Evolutionary conservation across 371 early-diverging fungal genomes (phyloP).

Genomic region (Mucor racemosus): DNA sequence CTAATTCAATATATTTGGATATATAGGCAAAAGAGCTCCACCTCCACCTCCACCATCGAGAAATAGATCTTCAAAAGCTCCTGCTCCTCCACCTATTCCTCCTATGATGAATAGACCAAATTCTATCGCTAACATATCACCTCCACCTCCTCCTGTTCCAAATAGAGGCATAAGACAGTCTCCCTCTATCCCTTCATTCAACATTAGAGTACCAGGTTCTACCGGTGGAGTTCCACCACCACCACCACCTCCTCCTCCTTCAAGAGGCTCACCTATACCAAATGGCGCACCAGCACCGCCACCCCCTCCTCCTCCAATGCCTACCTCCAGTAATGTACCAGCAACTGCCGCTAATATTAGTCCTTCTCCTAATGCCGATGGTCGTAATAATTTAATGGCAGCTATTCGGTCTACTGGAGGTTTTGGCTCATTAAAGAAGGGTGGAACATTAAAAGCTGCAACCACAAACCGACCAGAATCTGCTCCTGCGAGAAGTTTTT

Average conservation of each 20-base stretch:
- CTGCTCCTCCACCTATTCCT: constrained; percentile 13
- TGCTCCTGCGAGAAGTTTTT: not conserved
- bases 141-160: constrained; percentile 15
- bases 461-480: not conserved
- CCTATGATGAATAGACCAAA: not conserved
- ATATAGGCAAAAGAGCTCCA: constrained; percentile 16
- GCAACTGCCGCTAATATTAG: constrained; percentile 12
- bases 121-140: not conserved
- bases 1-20: not conserved
- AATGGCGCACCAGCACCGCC: constrained; percentile 6
- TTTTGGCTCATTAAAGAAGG: constrained; percentile 34
- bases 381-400: constrained; percentile 37
- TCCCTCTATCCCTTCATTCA: not conserved
- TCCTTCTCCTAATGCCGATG: constrained; percentile 8
- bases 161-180: not conserved
- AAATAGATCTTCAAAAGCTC: constrained; percentile 8
- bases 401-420: constrained; percentile 50
- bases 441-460: constrained; percentile 19
- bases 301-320: constrained; percentile 17
- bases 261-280: constrained; percentile 6
- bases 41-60: constrained; percentile 25
- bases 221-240: not conserved
- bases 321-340: not conserved
- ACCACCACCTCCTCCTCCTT: constrained; percentile 26
- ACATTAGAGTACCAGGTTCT: not conserved